Evolutionary conservation across 306 rosid species (phyloP), one percentile per base, ranked within the genome.

Genomic region (Quercus variabilis): DNA sequence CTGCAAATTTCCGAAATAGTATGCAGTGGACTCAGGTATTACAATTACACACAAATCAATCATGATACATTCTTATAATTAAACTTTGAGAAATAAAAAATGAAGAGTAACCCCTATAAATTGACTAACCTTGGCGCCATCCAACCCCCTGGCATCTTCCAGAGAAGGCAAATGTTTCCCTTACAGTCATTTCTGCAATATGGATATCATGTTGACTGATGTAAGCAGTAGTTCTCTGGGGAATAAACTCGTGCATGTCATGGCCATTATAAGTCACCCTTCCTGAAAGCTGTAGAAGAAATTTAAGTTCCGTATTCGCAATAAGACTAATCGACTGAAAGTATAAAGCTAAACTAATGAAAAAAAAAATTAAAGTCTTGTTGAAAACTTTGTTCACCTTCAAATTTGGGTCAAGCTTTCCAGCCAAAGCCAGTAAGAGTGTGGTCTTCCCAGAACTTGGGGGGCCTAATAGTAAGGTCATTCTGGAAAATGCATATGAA

Each of bases 361-460:
- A 1, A 52, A 5, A 5, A 5, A 52, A 5, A 25, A 25, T 19
- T 23, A 51, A 28, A 28, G 26, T 12, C 51, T 12, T 3, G 51
- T 20, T 19, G 38, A 25, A 33, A 41, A 73, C 4, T 68, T 57
- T n/a, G 31, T 31, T 20, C 54, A 85, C 91, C 80, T 77, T 77
- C 25, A 88, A 51, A 35, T 67, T 35, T 23, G 71, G 67, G 59
- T 83, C 91, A 62, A 85, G 89, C 81, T 80, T 83, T 77, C 91
- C 91, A 0, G 91, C 89, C 78, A 88, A 73, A 80, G 89, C 86
- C 83, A 88, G 73, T 49, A 85, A 77, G 31, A 87, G 72, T 3
- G 88, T 87, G 57, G 91, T 87, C 76, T 87, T 87, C 30, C 91
- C 89, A 1, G 91, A 88, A 69, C 87, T 76, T 25, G 91, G 91